Conservation (phyloP, 176 grass and related monocot genomes). For the Oryza nivara region DNA sequence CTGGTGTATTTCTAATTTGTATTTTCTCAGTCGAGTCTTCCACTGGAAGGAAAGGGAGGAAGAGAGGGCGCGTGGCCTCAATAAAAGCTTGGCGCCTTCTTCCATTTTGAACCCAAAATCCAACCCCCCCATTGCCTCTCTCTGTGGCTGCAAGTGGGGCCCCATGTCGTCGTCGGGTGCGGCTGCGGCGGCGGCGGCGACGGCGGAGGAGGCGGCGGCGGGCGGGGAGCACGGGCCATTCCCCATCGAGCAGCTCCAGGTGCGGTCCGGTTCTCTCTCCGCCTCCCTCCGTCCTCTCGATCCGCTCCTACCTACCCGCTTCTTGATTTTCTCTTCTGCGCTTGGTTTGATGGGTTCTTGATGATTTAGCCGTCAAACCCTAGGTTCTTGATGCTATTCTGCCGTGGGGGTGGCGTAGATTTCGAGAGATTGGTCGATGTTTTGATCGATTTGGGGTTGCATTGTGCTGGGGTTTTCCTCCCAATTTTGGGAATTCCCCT, state of each 20-base stretch:
- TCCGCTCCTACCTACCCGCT: not conserved
- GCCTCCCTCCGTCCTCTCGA: not conserved
- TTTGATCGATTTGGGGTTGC: not conserved
- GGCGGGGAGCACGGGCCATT: conserved; percentile 51
- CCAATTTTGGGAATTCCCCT: not conserved
- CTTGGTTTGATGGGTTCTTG: not conserved
- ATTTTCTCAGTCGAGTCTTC: not conserved
- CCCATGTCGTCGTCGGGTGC: conserved; percentile 40
- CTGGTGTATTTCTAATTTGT: not conserved
- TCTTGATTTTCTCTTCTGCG: not conserved
- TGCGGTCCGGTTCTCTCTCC: not conserved
- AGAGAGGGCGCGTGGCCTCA: not conserved
- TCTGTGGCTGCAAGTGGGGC: conserved; percentile 26
- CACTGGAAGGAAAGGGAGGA: not conserved
- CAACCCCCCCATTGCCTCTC: too few species aligned
- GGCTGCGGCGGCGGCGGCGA: not conserved
- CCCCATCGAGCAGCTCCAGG: conserved; percentile 70
- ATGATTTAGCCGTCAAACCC: not conserved
- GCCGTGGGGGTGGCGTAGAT: not conserved
- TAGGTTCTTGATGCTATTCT: conserved; percentile 19
- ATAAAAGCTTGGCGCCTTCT: conserved; percentile 44
- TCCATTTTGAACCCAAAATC: not conserved
- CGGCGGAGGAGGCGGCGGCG: conserved; percentile 17
- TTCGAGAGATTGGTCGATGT: not conserved
- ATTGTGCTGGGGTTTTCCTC: not conserved